phyloP scores from a whole-genome alignment of 2,329 filamentous ascomycete species.

The Fusarium dimerum region DNA sequence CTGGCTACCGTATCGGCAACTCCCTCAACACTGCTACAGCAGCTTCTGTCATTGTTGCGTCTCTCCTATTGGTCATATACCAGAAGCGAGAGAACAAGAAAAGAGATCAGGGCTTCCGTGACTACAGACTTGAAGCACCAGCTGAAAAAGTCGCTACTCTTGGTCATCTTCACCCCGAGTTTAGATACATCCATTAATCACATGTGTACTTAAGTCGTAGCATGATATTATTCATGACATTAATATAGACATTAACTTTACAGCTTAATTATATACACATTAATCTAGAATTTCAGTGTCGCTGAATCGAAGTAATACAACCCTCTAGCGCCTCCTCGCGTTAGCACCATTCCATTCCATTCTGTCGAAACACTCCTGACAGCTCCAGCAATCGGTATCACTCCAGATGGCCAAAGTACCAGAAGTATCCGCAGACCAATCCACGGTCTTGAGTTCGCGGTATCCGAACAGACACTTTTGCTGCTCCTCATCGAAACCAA shows the following conservation, averaged over 20 bases:
- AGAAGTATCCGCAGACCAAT: not conserved
- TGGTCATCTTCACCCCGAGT: slow-evolving; percentile 27
- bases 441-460: not conserved
- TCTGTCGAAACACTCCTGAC: not conserved
- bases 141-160: slow-evolving; percentile 21
- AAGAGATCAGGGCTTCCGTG: slow-evolving; percentile 23
- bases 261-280: too few relatives aligned
- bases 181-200: slow-evolving; percentile 27
- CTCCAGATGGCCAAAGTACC: not conserved
- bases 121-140: slow-evolving; percentile 22
- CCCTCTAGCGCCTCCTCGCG: not conserved
- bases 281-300: too few relatives aligned
- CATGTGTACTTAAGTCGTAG: not conserved
- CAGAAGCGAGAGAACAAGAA: slow-evolving; percentile 30
- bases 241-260: too few relatives aligned
- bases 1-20: slow-evolving; percentile 29
- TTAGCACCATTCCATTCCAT: not conserved
- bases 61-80: slow-evolving; percentile 19
- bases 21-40: slow-evolving; percentile 27
- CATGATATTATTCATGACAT: too few relatives aligned
- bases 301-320: too few relatives aligned
- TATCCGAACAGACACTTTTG: not conserved
- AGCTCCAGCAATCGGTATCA: not conserved
- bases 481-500: not conserved
- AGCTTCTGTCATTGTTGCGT: slow-evolving; percentile 23